Base-by-base conservation (phyloP, 768 basidiomycete genomes). In the Leccinum barrowsii region DNA sequence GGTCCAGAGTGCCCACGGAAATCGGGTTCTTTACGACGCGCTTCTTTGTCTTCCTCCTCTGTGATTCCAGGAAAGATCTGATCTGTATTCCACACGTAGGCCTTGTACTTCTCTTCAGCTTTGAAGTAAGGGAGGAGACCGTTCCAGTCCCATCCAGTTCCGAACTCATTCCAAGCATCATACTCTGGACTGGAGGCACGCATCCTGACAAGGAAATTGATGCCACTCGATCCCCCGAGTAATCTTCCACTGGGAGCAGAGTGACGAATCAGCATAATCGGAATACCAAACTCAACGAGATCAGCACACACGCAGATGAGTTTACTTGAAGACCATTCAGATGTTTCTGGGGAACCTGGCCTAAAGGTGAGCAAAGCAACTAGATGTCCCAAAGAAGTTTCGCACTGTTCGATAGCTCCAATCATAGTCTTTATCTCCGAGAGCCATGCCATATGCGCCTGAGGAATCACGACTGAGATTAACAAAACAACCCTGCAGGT, bases 141-240 rank as follows among this genome's bases (percentile, higher is more conserved):
- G 22, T 58, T 17, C 64, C 64, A 65, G 49, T 49, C 30, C 64
- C 64, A 66, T 34, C 64, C 64, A 17, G 11, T 3, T 40, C 61
- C 65, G 3, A 65, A 66, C 7, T 55, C 58, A 8, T 58, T 47
- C 65, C 65, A 65, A 26, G 58, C 55, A 30, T 65, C 65, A n/a
- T 65, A 66, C 48, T 66, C 65, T 3, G 56, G 35, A 22, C 58
- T 35, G 7, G 64, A 66, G 21, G 58, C 64, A 50, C 64, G 65
- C 61, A 65, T 66, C 37, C 61, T 66, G 21, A 37, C 61, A 21
- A 65, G 58, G 15, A 4, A 57, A 42, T 65, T 65, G 42, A 65
- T 65, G 15, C 50, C 64, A 51, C 64, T 65, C 7, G 64, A 63
- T 40, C 64, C 64, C 34, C 64, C 64, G 4, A 65, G 61, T 32